A percentile compares a stretch with the other conserved stretches of the same genome.
Evolutionary conservation across 768 basidiomycete species (phyloP).

Genomic region (Macrolepiota albuminosa): DNA sequence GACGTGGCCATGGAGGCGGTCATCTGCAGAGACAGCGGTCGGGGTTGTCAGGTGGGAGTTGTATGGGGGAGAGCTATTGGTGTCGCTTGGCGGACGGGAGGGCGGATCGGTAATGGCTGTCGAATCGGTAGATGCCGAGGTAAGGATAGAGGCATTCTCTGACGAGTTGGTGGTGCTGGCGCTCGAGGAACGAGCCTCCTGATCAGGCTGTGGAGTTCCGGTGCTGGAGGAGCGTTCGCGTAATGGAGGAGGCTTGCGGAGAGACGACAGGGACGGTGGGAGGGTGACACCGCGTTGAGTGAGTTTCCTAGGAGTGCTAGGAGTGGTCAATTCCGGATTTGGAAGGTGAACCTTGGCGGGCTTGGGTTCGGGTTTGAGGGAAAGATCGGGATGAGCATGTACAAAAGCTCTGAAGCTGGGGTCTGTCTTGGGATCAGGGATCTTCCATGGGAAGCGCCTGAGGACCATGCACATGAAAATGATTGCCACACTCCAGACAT

Average conservation of each 20-base stretch:
- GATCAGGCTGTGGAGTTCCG: conserved; percentile 19
- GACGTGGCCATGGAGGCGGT: conserved; percentile 15
- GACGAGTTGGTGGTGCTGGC: conserved; percentile 33
- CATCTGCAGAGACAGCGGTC: conserved; percentile 20
- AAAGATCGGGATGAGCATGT: conserved; percentile 86
- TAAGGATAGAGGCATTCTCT: conserved; percentile 41
- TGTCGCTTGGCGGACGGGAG: conserved; percentile 35
- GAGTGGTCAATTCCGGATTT: conserved; percentile 8
- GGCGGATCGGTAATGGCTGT: conserved; percentile 47
- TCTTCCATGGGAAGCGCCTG: conserved; percentile 97
- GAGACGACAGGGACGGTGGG: conserved; percentile 23
- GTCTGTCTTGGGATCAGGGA: conserved; percentile 92
- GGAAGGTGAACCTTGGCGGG: conserved; percentile 15
- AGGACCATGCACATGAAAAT: conserved; percentile 99
- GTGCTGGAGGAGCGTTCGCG: conserved; percentile 33
- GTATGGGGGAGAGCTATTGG: conserved; percentile 10
- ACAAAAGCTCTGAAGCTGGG: conserved; percentile 90
- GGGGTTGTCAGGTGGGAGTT: conserved; percentile 20
- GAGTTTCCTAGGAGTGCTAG: conserved; percentile 9
- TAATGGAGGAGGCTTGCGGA: conserved; percentile 19
- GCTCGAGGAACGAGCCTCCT: conserved; percentile 29
- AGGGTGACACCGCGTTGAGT: conserved; percentile 32
- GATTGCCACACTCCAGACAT: conserved; percentile 97
- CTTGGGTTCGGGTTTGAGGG: conserved; percentile 41
- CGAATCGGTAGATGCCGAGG: conserved; percentile 38